Conservation (phyloP, 768 basidiomycete genomes). For the Astraeus odoratus region DNA sequence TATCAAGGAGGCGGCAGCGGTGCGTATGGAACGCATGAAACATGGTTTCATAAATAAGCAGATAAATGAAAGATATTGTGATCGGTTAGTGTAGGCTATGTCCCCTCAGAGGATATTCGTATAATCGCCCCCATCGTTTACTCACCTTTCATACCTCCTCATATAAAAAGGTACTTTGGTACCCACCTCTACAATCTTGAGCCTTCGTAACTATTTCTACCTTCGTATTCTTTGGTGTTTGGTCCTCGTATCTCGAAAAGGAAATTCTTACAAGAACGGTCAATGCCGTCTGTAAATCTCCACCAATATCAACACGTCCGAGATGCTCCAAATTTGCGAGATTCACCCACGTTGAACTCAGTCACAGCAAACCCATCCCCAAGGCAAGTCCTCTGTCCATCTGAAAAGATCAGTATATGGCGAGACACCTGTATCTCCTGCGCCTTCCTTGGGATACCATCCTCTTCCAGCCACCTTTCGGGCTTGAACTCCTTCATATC, state of each 20-base stretch:
- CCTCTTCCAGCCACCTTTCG: conserved; percentile 50
- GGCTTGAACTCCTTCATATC: conserved; percentile 55
- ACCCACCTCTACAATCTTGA: conserved; percentile 15
- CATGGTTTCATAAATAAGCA: too few relatives aligned
- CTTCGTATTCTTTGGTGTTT: conserved; percentile 5
- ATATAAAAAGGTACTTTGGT: conserved; percentile 19
- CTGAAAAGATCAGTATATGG: conserved; percentile 45
- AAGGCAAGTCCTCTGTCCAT: conserved; percentile 45
- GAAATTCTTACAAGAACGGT: conserved; percentile 37
- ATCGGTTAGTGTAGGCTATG: too few relatives aligned
- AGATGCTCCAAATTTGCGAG: conserved; percentile 5
- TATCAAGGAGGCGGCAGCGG: too few relatives aligned
- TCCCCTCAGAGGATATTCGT: too few relatives aligned
- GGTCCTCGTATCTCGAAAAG: conserved; percentile 28
- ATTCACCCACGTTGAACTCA: conserved; percentile 22
- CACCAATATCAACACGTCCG: background rate
- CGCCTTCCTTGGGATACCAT: conserved; percentile 20
- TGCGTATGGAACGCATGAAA: too few relatives aligned
- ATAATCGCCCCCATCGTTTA: background rate
- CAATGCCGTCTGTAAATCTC: conserved; percentile 33
- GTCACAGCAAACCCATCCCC: conserved; percentile 42
- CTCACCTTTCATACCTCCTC: conserved; percentile 1
- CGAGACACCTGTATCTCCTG: conserved; percentile 43
- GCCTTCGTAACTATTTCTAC: conserved; percentile 5
- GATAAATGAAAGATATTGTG: too few relatives aligned